Percentiles rank a stretch among this genome's conserved stretches.
These are phyloP conservation scores for Aethionema arabicum DNA, from an alignment of 345 rosid species.

Conservation along the genomic window DNA sequence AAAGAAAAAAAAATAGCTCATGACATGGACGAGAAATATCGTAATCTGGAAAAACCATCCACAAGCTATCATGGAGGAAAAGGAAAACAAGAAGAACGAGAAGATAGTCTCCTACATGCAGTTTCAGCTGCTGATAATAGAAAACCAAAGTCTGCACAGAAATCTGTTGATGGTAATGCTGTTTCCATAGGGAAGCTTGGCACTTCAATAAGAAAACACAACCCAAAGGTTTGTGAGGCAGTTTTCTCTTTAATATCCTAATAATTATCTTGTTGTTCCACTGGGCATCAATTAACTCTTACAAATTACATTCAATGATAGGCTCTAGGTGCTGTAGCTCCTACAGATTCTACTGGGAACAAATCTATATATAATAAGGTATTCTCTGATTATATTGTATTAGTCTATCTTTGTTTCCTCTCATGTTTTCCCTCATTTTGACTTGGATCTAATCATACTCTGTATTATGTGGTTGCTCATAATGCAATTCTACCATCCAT, in stretches of 20 bases:
- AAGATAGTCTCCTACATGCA: conserved; percentile 16
- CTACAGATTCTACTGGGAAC: conserved; percentile 36
- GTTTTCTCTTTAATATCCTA: conserved; percentile 10
- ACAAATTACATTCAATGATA: conserved; percentile 7
- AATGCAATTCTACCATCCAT: conserved; percentile 16
- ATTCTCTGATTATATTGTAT: conserved; percentile 7
- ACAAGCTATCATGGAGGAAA: conserved; percentile 42
- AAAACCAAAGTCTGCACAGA: conserved; percentile 41
- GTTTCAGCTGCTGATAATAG: conserved; percentile 30
- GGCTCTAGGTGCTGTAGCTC: conserved; percentile 27
- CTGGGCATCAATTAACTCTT: conserved; percentile 14
- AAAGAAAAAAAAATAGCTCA: conserved; percentile 49
- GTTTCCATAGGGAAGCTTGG: conserved; percentile 14
- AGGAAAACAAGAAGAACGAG: conserved; percentile 40
- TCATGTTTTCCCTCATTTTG: background rate
- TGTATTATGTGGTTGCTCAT: conserved; percentile 12
- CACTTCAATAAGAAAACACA: conserved; percentile 34
- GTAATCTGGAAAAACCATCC: conserved; percentile 50
- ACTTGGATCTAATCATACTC: conserved; percentile 20
- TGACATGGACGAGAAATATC: conserved; percentile 47
- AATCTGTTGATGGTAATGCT: conserved; percentile 22
- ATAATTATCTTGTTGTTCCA: background rate
- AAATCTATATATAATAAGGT: conserved; percentile 51
- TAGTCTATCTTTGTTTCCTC: background rate
- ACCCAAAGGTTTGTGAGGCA: conserved; percentile 31